These are phyloP conservation scores for Abortiporus biennis DNA, from an alignment of 1,284 basidiomycete species.

Conservation along the genomic window DNA sequence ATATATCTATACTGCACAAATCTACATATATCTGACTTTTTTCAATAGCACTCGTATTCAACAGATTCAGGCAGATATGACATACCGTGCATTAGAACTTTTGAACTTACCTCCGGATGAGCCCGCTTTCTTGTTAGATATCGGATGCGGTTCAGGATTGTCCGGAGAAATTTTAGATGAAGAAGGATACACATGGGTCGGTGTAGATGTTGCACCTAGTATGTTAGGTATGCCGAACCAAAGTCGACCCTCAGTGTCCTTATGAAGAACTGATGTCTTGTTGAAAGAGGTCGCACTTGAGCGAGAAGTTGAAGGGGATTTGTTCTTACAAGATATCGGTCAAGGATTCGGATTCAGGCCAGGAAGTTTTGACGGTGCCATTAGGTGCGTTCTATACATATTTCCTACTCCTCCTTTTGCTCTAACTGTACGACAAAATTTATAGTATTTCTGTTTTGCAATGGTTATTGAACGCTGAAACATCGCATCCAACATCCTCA, in stretches of 20 bases:
- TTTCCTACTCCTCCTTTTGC: neutral
- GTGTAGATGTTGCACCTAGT: constrained; percentile 92
- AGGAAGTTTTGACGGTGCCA: constrained; percentile 96
- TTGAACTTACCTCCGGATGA: constrained; percentile 76
- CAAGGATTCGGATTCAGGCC: constrained; percentile 94
- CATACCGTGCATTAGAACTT: constrained; percentile 90
- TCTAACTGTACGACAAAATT: no score
- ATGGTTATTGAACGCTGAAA: constrained; percentile 98
- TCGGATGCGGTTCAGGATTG: constrained; percentile 98
- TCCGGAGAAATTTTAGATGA: constrained; percentile 96
- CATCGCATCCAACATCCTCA: constrained; percentile 84
- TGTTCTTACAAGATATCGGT: constrained; percentile 90
- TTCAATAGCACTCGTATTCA: constrained; percentile 83
- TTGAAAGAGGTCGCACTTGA: constrained; percentile 85
- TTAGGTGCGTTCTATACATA: constrained; percentile 56
- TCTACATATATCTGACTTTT: constrained; percentile 5
- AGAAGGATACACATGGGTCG: constrained; percentile 91
- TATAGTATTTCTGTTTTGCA: constrained; percentile 93
- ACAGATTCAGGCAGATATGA: constrained; percentile 97
- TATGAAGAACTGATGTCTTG: no score
- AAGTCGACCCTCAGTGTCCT: constrained; percentile 2
- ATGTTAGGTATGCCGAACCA: constrained; percentile 75
- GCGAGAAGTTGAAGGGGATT: constrained; percentile 88
- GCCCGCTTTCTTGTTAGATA: constrained; percentile 86
- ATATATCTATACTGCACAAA: neutral